Conservation (phyloP, 495 filamentous ascomycete species). For the Neurospora sp. region DNA sequence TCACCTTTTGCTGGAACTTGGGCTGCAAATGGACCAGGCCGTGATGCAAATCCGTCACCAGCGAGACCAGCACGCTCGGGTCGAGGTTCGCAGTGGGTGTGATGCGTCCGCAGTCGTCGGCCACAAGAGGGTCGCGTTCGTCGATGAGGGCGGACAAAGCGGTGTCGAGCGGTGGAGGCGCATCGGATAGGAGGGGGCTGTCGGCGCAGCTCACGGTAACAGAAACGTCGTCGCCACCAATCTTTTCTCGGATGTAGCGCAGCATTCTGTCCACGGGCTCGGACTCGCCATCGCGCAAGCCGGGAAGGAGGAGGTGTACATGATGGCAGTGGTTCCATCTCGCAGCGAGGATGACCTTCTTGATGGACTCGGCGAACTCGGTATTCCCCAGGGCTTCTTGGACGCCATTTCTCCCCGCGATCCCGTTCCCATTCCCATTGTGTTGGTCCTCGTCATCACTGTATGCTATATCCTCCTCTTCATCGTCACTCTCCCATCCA, state of each 20-base stretch:
- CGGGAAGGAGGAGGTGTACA: constrained; percentile 16
- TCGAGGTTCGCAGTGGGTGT: constrained; percentile 30
- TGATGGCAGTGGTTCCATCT: constrained; percentile 24
- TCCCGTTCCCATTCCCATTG: not conserved
- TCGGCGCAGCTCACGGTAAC: constrained; percentile 19
- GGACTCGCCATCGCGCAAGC: constrained; percentile 17
- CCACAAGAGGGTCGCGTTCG: constrained; percentile 11
- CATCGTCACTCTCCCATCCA: constrained; percentile 21
- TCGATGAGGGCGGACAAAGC: constrained; percentile 15
- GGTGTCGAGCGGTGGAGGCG: constrained; percentile 5
- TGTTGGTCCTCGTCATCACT: not conserved
- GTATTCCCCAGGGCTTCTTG: constrained; percentile 11
- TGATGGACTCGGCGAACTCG: constrained; percentile 18
- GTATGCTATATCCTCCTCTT: constrained; percentile 4
- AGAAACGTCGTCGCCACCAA: constrained; percentile 11
- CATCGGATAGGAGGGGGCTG: constrained; percentile 11
- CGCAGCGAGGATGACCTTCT: constrained; percentile 19
- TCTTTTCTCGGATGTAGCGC: constrained; percentile 7
- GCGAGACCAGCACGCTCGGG: constrained; percentile 28
- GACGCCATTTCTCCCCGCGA: not conserved
- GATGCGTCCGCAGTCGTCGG: constrained; percentile 17
- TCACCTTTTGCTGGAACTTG: constrained; percentile 22
- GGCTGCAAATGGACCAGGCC: constrained; percentile 18
- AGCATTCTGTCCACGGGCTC: constrained; percentile 18
- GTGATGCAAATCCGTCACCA: constrained; percentile 33